A percentile compares a stretch with the other conserved stretches of the same genome.
These are phyloP conservation scores for Globisporangium orthogonon DNA, from an alignment of 352 stramenopile species.

Conservation along the genomic window DNA sequence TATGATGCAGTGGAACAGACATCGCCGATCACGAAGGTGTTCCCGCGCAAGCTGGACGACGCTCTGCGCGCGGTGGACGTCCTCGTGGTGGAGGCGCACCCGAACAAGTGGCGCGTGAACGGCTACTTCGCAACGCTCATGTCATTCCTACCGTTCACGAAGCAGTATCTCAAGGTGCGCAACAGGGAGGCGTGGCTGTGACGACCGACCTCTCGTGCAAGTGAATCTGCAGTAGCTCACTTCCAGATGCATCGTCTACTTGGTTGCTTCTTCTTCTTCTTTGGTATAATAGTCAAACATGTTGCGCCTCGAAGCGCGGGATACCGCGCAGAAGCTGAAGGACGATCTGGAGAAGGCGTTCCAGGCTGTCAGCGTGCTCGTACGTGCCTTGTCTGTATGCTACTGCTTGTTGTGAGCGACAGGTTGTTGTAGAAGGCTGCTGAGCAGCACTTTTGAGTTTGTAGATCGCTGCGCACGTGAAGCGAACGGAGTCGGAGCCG, in stretches of 20 bases:
- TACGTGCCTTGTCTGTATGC: conserved; percentile 6
- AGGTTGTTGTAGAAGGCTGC: not conserved
- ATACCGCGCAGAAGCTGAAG: conserved; percentile 45
- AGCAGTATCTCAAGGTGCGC: conserved; percentile 76
- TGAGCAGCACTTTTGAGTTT: not conserved
- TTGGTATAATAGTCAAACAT: conserved; percentile 64
- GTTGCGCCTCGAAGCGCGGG: conserved; percentile 72
- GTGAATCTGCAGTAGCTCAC: not conserved
- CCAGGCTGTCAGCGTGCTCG: conserved; percentile 19
- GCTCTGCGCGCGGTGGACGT: conserved; percentile 70
- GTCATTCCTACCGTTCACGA: conserved; percentile 85
- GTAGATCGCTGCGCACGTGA: conserved; percentile 33
- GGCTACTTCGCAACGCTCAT: conserved; percentile 86
- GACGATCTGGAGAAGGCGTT: conserved; percentile 52
- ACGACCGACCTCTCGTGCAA: too few relatives aligned
- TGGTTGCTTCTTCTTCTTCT: not conserved
- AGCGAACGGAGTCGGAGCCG: conserved; percentile 22
- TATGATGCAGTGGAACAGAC: conserved; percentile 32
- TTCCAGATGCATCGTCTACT: not conserved
- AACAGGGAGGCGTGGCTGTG: not conserved
- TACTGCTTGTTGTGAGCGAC: not conserved
- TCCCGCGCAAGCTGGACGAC: conserved; percentile 74
- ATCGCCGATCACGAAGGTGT: conserved; percentile 72
- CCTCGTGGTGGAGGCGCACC: conserved; percentile 75
- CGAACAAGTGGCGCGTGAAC: conserved; percentile 87